Evolutionary conservation across 2,329 filamentous ascomycete genomes (phyloP), one percentile per base, ranked within the genome.

Genomic region (Calcarisporium arbuscula): DNA sequence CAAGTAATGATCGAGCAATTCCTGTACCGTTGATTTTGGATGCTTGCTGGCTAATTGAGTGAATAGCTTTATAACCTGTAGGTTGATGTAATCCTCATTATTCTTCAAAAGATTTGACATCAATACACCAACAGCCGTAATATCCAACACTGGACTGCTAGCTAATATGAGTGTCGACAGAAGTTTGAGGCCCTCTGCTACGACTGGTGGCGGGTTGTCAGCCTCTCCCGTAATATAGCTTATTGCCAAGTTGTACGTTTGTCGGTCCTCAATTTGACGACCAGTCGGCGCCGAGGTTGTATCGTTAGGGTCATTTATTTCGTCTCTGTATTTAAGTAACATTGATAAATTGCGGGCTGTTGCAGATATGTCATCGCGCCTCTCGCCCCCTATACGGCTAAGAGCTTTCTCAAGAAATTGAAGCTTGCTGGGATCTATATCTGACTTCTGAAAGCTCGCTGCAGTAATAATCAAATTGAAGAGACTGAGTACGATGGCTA

Each of bases 71-170:
- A 87, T 74, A 12, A 77, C 73, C n/a, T 76, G 70, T 4, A 82
- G 62, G 47, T 83, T 82, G 40, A 86, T 78, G 50, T 81, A 88
- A 36, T 84, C 80, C 36, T 87, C 83, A 6, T 69, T 63, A 31
- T 84, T 80, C 40, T 72, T 68, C 2, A 86, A 61, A 1, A 85
- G 64, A 8, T 72, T 75, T 2, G 77, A 76, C 34, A 86, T 63
- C 2, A 85, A 64, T 6, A 81, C 72, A 1, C 82, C 62, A 4
- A 77, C 65, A 2, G 77, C 71, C 1, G 76, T 75, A n/a, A 86
- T 69, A 48, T 87, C 81, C 12, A 87, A 53, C 8, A 80, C 62
- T 0, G 77, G 56, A 27, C 76, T 76, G 25, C 65, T 60, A 0
- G 68, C 55, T 17, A 64, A 44, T 25, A 87, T 70, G 8, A 87